phyloP scores from a whole-genome alignment of 306 rosid species.

The Quercus robur region DNA sequence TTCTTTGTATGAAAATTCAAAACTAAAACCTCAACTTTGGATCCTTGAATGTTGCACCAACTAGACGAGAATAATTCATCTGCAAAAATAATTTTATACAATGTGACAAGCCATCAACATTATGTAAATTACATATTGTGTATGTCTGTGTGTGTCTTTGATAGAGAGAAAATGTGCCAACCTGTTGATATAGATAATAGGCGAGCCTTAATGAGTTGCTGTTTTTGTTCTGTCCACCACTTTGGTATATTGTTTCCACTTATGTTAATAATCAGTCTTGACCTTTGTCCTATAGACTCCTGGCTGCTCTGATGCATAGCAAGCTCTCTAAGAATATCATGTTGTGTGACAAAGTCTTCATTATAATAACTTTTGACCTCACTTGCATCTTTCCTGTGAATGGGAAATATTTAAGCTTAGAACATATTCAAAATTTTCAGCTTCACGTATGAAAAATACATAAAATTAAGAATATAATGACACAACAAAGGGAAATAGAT shows the following conservation, averaged over 20 bases:
- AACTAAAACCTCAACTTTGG: slow-evolving; percentile 51
- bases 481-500: background rate
- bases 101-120: background rate
- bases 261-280: slow-evolving; percentile 40
- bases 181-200: slow-evolving; percentile 65
- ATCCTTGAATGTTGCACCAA: slow-evolving; percentile 44
- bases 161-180: slow-evolving; percentile 17
- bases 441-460: background rate
- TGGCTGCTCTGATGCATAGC: slow-evolving; percentile 36
- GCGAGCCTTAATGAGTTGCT: slow-evolving; percentile 32
- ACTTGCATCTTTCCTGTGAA: slow-evolving; percentile 36
- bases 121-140: background rate
- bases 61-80: slow-evolving; percentile 46
- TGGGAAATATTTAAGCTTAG: background rate
- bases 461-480: background rate
- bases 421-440: background rate
- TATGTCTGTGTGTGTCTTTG: background rate
- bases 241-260: slow-evolving; percentile 40
- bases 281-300: slow-evolving; percentile 29
- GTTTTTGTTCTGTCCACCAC: slow-evolving; percentile 48
- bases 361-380: slow-evolving; percentile 29
- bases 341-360: slow-evolving; percentile 45
- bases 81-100: slow-evolving; percentile 31
- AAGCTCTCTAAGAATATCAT: slow-evolving; percentile 64
- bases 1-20: slow-evolving; percentile 39